Conservation (phyloP, 2,329 filamentous ascomycete species). For the Cladorrhinum sp. region DNA sequence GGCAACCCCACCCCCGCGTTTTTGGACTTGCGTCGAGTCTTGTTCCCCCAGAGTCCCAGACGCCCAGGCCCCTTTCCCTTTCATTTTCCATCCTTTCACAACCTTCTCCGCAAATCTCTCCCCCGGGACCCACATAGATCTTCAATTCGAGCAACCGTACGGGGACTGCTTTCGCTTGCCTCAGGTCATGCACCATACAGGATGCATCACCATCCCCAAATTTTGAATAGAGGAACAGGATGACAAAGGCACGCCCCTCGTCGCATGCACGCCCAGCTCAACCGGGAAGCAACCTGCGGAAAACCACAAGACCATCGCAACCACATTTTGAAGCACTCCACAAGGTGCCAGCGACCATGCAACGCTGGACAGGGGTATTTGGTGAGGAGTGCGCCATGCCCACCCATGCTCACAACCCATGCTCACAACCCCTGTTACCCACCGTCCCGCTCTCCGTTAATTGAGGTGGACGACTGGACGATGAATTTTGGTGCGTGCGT, state of each 20-base stretch:
- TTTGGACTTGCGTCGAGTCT: conserved; percentile 15
- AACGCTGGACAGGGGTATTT: conserved; percentile 19
- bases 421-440: conserved; percentile 12
- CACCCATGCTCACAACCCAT: conserved; percentile 11
- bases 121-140: conserved; percentile 10
- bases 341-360: conserved; percentile 20
- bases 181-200: not conserved
- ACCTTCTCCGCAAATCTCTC: conserved; percentile 12
- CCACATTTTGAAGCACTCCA: conserved; percentile 21
- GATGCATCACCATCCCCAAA: not conserved
- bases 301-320: conserved; percentile 11
- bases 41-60: not conserved
- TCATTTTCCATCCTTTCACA: conserved; percentile 14
- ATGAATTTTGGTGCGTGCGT: conserved; percentile 6
- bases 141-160: not conserved
- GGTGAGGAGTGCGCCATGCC: not conserved
- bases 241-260: not conserved
- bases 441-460: conserved; percentile 25
- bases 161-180: not conserved
- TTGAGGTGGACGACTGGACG: conserved; percentile 4
- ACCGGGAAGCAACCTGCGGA: not conserved
- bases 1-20: conserved; percentile 26
- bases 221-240: not conserved
- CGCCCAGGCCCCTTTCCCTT: not conserved
- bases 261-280: not conserved